Base-by-base conservation (phyloP, 2,329 filamentous ascomycete genomes). In the Triangularia verruculosa region DNA sequence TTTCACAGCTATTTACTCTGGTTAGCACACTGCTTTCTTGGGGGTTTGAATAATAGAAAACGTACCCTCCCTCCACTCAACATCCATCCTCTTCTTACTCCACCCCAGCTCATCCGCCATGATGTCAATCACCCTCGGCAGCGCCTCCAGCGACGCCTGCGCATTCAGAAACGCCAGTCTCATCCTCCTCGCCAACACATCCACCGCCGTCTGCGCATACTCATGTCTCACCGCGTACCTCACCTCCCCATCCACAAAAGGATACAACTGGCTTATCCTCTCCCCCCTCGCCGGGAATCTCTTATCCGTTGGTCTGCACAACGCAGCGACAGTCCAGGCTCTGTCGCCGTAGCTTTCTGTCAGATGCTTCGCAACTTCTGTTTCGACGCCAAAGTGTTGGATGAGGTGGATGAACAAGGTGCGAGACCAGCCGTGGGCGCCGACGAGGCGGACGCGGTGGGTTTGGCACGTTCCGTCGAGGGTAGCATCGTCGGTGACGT, bases 371-470 rank as follows among this genome's bases (percentile, higher is more conserved):
- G 93, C 93, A 20, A 97, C 91, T 71, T 96, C 92, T 17, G 92
- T 96, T 77, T 97, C 93, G 62, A 97, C 79, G 67, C 92, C 92
- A 74, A 92, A 97, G 78, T 96, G 91, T 77, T 97, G 93, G 73
- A 97, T 95, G 34, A 97, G 81, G 77, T 94, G 93, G 82, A 97
- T 97, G 80, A 97, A 97, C 24, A 97, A 86, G 1, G 93, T 84
- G 78, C 93, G 93, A 76, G 89, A 93, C 80, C 89, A 94, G 64
- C 91, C 91, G 76, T 95, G 91, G 6, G 91, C 89, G 70, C 91
- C 91, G 61, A 92, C 79, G 51, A 95, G 83, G 59, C 88, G 85
- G 57, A 93, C 85, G 66, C 85, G 82, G 74, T 92, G 89, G 5
- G 91, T 94, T 72, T 90, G 86, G 79, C 91, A 94, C 22, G 79